phyloP scores from a whole-genome alignment of 1,284 basidiomycete genomes.

The Hemileia vastatrix region DNA sequence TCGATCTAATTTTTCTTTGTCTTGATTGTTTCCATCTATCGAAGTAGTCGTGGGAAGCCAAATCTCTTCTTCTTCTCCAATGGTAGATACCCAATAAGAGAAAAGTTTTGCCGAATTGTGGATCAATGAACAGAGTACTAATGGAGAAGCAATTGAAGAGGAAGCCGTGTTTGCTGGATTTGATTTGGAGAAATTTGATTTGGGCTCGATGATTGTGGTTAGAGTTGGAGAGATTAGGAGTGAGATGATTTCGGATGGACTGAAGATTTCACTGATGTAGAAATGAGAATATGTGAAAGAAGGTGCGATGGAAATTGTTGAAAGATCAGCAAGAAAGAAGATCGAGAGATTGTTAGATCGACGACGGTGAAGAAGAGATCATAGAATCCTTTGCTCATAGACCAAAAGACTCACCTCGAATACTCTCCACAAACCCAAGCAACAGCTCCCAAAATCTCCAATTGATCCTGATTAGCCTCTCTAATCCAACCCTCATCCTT shows the following conservation, averaged over 20 bases:
- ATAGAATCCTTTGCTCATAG: no score
- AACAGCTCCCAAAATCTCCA: constrained; percentile 32
- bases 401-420: no score
- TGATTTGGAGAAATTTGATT: not conserved
- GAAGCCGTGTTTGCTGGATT: not conserved
- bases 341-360: no score
- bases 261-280: constrained; percentile 15
- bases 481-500: constrained; percentile 3
- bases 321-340: no score
- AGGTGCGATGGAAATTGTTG: no score
- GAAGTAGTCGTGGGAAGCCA: no score
- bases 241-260: constrained; percentile 20
- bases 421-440: constrained; percentile 38
- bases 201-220: not conserved
- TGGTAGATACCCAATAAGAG: constrained; percentile 32
- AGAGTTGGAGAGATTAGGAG: constrained; percentile 27
- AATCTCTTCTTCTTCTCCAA: not conserved
- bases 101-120: constrained; percentile 38
- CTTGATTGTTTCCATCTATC: no score
- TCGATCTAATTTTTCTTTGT: no score
- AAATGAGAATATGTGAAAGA: no score
- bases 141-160: not conserved
- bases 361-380: no score
- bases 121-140: constrained; percentile 18
- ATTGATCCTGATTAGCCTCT: constrained; percentile 22